These are phyloP conservation scores for Botrytis medusae DNA, from an alignment of 2,329 filamentous ascomycete species.

Conservation along the genomic window DNA sequence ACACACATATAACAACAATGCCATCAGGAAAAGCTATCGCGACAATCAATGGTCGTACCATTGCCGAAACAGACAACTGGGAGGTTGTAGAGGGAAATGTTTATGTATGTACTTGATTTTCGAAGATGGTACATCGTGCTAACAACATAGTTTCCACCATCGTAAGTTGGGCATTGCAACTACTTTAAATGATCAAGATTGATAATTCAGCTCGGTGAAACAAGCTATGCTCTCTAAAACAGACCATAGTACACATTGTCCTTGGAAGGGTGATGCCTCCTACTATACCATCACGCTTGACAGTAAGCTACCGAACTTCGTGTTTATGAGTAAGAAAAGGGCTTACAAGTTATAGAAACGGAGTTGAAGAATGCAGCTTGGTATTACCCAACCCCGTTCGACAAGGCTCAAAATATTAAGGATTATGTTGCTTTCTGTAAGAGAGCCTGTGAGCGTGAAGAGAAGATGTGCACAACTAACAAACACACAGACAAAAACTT, in stretches of 20 bases:
- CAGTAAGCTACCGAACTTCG: slow-evolving; percentile 29
- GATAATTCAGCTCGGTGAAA: slow-evolving; percentile 40
- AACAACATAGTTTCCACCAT: slow-evolving; percentile 40
- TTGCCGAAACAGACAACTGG: slow-evolving; percentile 48
- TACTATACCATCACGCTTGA: slow-evolving; percentile 50
- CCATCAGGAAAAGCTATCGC: slow-evolving; percentile 39
- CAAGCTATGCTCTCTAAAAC: slow-evolving; percentile 44
- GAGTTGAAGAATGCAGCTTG: slow-evolving; percentile 48
- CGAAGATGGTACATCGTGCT: slow-evolving; percentile 12
- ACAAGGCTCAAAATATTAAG: slow-evolving; percentile 46
- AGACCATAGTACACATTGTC: slow-evolving; percentile 44
- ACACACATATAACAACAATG: slow-evolving; percentile 22
- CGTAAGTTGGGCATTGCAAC: slow-evolving; percentile 31
- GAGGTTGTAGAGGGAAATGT: slow-evolving; percentile 51
- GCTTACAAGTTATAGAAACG: slow-evolving; percentile 34
- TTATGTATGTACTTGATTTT: slow-evolving; percentile 42
- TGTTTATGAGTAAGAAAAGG: background rate
- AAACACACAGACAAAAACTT: slow-evolving; percentile 13
- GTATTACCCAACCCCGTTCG: slow-evolving; percentile 47
- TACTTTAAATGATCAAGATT: background rate
- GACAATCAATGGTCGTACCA: slow-evolving; percentile 46
- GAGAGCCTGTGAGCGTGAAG: slow-evolving; percentile 25
- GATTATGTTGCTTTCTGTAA: slow-evolving; percentile 50
- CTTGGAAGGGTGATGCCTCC: slow-evolving; percentile 49
- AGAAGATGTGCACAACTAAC: background rate